A percentile compares a stretch with the other conserved stretches of the same genome.
phyloP scores from a whole-genome alignment of 805 yeast species.

The Zygosaccharomyces pseudorouxii region DNA sequence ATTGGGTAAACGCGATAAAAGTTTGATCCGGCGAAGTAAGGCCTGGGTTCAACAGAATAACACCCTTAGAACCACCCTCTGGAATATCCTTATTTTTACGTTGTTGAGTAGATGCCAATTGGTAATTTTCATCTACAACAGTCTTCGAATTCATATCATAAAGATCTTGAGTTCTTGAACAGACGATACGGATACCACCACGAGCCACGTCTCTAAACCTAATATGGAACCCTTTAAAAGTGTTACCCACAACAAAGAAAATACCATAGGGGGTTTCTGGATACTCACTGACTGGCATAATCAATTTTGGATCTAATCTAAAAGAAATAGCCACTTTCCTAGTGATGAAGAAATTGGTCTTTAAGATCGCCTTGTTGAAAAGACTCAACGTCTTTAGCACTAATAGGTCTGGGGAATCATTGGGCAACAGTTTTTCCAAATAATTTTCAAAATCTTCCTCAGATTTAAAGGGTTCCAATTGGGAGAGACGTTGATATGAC shows the following conservation, averaged over 20 bases:
- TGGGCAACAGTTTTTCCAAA: constrained; percentile 62
- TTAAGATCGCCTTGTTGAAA: constrained; percentile 82
- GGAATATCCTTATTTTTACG: constrained; percentile 97
- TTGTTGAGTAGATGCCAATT: constrained; percentile 93
- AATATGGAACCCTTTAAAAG: constrained; percentile 95
- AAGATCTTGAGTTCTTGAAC: constrained; percentile 78
- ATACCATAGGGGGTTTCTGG: constrained; percentile 92
- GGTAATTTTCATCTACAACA: constrained; percentile 93
- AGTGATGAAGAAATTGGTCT: constrained; percentile 90
- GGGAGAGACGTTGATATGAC: constrained; percentile 80
- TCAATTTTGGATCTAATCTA: constrained; percentile 78
- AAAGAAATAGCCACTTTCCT: constrained; percentile 94
- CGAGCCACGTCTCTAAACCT: constrained; percentile 96
- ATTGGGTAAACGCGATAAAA: constrained; percentile 82
- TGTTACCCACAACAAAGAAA: constrained; percentile 93
- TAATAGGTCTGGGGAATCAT: constrained; percentile 70
- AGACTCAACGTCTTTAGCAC: constrained; percentile 77
- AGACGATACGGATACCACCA: constrained; percentile 96
- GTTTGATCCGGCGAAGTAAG: constrained; percentile 68
- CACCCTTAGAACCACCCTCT: constrained; percentile 99
- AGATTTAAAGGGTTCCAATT: constrained; percentile 65
- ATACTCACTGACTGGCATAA: constrained; percentile 75
- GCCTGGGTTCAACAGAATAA: constrained; percentile 76
- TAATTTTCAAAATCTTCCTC: constrained; percentile 70
- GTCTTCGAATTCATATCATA: constrained; percentile 80